phyloP scores from a whole-genome alignment of 331 rosid genomes.

The Malus hybrid region DNA sequence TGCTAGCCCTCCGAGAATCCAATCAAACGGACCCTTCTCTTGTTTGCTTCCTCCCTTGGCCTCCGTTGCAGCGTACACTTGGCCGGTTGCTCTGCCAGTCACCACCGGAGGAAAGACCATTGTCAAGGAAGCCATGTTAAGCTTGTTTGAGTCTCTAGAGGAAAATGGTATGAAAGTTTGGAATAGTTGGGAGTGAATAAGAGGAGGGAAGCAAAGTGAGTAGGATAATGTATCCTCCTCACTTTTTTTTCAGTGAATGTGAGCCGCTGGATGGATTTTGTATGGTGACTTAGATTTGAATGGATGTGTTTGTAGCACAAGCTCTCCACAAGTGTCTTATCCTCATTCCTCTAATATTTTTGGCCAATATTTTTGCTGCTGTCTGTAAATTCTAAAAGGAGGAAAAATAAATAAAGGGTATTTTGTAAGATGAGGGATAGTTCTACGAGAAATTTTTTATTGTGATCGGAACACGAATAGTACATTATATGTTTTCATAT shows the following conservation, averaged over 20 bases:
- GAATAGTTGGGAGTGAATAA: not conserved
- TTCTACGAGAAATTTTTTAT: not conserved
- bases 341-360: constrained; percentile 13
- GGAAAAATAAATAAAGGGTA: not conserved
- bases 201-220: constrained; percentile 9
- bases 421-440: constrained; percentile 22
- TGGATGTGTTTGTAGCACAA: constrained; percentile 31
- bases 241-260: constrained; percentile 10
- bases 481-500: no score
- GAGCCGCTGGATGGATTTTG: constrained; percentile 39
- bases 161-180: not conserved
- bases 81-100: constrained; percentile 31
- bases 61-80: constrained; percentile 56
- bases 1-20: constrained; percentile 71
- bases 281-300: constrained; percentile 7
- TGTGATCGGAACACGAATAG: no score
- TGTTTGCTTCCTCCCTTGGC: constrained; percentile 55
- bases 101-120: constrained; percentile 60
- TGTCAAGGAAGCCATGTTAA: constrained; percentile 61
- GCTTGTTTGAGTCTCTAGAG: not conserved
- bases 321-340: constrained; percentile 80
- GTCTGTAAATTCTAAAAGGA: not conserved
- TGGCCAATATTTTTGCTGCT: constrained; percentile 4
- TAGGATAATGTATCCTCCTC: constrained; percentile 11
- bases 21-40: constrained; percentile 66